A percentile compares a stretch with the other conserved stretches of the same genome.
These are phyloP conservation scores for Umbelopsis sp. DNA, from an alignment of 371 early-diverging fungal species.

Conservation along the genomic window DNA sequence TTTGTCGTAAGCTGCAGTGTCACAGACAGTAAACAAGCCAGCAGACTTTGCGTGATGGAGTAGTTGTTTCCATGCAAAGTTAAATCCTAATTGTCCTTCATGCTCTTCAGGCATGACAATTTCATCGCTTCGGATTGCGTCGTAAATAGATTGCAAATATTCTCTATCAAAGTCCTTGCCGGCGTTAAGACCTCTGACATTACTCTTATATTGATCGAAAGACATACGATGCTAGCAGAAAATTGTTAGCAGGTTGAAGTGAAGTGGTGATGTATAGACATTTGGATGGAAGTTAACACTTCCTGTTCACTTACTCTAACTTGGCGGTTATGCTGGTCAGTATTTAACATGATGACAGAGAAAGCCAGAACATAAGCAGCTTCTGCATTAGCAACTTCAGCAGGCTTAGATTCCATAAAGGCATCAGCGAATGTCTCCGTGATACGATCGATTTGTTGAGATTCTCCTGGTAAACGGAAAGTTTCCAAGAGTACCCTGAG, in stretches of 20 bases:
- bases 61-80: conserved; percentile 93
- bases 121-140: conserved; percentile 78
- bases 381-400: conserved; percentile 69
- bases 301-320: conserved; percentile 53
- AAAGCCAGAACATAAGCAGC: conserved; percentile 86
- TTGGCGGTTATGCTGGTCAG: conserved; percentile 92
- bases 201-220: conserved; percentile 83
- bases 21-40: conserved; percentile 53
- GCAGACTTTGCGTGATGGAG: conserved; percentile 56
- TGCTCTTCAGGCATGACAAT: conserved; percentile 92
- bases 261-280: too few species aligned
- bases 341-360: conserved; percentile 92
- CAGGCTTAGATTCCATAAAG: conserved; percentile 70
- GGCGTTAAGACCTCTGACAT: conserved; percentile 79
- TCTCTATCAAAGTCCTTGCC: conserved; percentile 70
- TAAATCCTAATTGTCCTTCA: conserved; percentile 92
- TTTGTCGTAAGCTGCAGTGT: conserved; percentile 62
- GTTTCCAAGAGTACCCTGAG: conserved; percentile 80
- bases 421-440: conserved; percentile 84
- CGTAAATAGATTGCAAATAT: conserved; percentile 77
- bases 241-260: neutral
- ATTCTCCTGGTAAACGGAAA: conserved; percentile 94
- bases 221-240: conserved; percentile 73
- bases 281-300: neutral
- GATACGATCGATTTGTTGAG: conserved; percentile 92